Evolutionary conservation across 2,329 filamentous ascomycete genomes (phyloP).

Genomic region (Beauveria medogensis): DNA sequence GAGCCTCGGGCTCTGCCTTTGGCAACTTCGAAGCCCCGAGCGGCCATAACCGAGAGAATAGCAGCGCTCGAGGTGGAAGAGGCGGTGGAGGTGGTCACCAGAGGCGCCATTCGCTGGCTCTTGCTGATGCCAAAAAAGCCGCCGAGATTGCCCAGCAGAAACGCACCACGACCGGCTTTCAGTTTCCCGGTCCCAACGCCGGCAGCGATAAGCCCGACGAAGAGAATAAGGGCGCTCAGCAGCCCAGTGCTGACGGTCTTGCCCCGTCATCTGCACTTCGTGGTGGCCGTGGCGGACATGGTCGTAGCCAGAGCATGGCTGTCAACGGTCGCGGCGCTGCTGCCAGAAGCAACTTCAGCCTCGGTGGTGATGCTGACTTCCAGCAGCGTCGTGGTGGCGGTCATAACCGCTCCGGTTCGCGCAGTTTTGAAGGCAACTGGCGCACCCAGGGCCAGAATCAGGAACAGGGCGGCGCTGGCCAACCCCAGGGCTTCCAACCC

Average conservation of each 20-base stretch:
- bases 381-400: conserved; percentile 70
- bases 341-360: conserved; percentile 45
- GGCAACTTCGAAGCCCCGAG: conserved; percentile 65
- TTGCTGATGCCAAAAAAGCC: conserved; percentile 95
- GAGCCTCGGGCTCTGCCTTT: conserved; percentile 71
- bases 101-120: conserved; percentile 84
- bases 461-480: conserved; percentile 43
- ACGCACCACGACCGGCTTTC: conserved; percentile 85
- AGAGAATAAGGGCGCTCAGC: conserved; percentile 29
- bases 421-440: conserved; percentile 98
- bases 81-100: conserved; percentile 69
- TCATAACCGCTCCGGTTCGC: conserved; percentile 74
- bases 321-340: conserved; percentile 60
- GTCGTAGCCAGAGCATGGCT: conserved; percentile 88
- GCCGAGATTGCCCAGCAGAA: conserved; percentile 96
- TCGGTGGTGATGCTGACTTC: conserved; percentile 52
- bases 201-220: conserved; percentile 53
- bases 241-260: conserved; percentile 24
- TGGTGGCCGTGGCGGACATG: conserved; percentile 53
- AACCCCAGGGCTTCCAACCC: conserved; percentile 74
- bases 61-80: conserved; percentile 29
- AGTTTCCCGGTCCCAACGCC: conserved; percentile 75
- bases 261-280: conserved; percentile 35
- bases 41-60: conserved; percentile 57
- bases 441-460: conserved; percentile 67